Evolutionary conservation across 2,329 filamentous ascomycete genomes (phyloP), one percentile per base, ranked within the genome.

Genomic region (Neoscytalidium dimidiatum): DNA sequence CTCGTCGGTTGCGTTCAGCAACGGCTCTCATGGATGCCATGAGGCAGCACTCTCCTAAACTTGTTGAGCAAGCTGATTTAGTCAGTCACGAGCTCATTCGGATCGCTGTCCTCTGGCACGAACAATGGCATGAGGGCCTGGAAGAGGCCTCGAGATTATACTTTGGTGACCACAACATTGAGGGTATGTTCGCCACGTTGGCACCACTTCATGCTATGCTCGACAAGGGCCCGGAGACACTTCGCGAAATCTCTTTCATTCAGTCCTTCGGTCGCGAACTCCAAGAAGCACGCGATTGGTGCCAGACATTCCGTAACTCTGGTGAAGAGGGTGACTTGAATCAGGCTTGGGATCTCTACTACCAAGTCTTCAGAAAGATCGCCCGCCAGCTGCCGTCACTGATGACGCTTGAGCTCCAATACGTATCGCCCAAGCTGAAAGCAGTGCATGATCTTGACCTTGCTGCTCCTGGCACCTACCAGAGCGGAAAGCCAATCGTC

Each of bases 281-380:
- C 23, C 90, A 92, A 66, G 96, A 99, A 78, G 96, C 95, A 8
- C 90, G 92, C 67, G 94, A 98, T 70, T 99, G 95, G 90, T 99
- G 95, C 77, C 89, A 92, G 67, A 92, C 96, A 62, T 99, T 96
- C 79, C 90, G 92, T 72, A 87, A 88, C 44, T 95, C 92, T n/a
- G 86, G 89, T 58, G 95, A 99, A 73, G 88, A 95, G 67, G 94
- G 92, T 53, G 96, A 99, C 75, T 86, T 99, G 51, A 99, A 98
- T 74, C 93, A 97, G 78, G 95, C 95, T 6, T 99, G 95, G 95
- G 96, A 99, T 78, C 86, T 99, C 14, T 99, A 99, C 79, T 99
- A 99, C 79, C 93, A 96, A 69, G 95, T 98, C 0, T 99, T 99
- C 87, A 89, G 94, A 67, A 92, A 96, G 75, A 98, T 99, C 74